Conservation (phyloP, 2,329 filamentous ascomycete species). For the Aspergillus oerlinghausenensis region DNA sequence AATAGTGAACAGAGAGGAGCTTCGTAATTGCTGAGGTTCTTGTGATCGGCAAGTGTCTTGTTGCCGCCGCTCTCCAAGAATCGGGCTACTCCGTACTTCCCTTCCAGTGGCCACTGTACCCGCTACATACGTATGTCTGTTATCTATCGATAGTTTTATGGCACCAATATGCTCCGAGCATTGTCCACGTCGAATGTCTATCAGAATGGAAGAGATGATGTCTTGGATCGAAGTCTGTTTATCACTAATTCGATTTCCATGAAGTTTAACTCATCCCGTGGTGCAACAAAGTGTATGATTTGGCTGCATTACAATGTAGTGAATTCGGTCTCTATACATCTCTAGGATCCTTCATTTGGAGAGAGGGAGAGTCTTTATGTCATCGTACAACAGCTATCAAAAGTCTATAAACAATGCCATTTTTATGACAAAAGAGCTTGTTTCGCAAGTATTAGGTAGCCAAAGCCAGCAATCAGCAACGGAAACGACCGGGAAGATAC, state of each 20-base stretch:
- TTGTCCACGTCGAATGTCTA: not conserved
- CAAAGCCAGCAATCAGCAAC: not conserved
- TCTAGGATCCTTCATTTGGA: slow-evolving; percentile 1
- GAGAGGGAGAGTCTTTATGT: not conserved
- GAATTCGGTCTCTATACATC: too few species aligned
- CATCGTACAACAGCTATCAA: not conserved
- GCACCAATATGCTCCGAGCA: too few species aligned
- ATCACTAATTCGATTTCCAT: too few species aligned
- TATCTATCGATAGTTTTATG: not conserved
- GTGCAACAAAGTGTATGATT: not conserved
- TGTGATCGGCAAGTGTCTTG: not conserved
- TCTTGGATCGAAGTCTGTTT: not conserved
- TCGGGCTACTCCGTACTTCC: too few species aligned
- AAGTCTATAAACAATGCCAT: slow-evolving; percentile 3
- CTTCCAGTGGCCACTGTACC: not conserved
- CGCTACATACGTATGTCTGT: not conserved
- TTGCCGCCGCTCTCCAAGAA: not conserved
- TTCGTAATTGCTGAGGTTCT: not conserved
- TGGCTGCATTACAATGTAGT: not conserved
- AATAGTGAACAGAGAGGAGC: not conserved
- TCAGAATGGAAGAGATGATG: not conserved
- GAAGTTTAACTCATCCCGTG: too few species aligned
- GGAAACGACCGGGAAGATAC: not conserved
- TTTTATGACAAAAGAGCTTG: not conserved
- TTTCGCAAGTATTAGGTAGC: not conserved